Evolutionary conservation across 176 grass and related monocot species (phyloP).

Genomic region (Lolium rigidum): DNA sequence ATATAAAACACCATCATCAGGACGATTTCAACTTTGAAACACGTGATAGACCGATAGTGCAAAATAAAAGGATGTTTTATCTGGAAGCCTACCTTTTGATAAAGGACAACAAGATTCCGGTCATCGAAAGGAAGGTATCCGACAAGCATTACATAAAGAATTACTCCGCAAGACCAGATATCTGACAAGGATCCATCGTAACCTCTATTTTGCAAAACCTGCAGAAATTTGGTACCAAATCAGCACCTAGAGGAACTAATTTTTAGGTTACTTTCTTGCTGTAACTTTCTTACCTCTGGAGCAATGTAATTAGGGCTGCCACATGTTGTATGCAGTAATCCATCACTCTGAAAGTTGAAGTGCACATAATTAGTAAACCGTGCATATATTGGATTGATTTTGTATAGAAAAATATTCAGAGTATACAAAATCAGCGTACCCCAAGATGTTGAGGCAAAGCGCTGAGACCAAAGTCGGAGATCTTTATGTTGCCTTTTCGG

Average conservation of each 20-base stretch:
- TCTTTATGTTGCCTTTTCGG: constrained; percentile 77
- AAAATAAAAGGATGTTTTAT: constrained; percentile 17
- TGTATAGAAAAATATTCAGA: not conserved
- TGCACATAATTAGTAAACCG: not conserved
- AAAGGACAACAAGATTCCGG: constrained; percentile 84
- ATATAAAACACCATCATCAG: constrained; percentile 26
- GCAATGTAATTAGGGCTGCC: constrained; percentile 97
- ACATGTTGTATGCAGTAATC: constrained; percentile 87
- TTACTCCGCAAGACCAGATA: constrained; percentile 93
- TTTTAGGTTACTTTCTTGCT: not conserved
- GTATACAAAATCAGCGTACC: constrained; percentile 45
- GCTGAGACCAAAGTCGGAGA: constrained; percentile 92
- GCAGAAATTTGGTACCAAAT: constrained; percentile 18
- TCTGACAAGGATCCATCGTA: constrained; percentile 84
- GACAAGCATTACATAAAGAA: constrained; percentile 78
- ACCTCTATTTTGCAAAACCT: constrained; percentile 87
- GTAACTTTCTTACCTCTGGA: constrained; percentile 57
- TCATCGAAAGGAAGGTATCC: constrained; percentile 88
- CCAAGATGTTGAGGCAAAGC: constrained; percentile 82
- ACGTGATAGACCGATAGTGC: not conserved
- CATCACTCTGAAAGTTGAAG: constrained; percentile 66
- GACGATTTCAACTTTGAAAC: not conserved
- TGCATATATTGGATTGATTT: not conserved
- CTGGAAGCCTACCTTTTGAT: constrained; percentile 70
- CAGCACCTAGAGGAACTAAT: not conserved